Evolutionary conservation across 2,329 filamentous ascomycete genomes (phyloP).

Genomic region (Pyricularia sp.): DNA sequence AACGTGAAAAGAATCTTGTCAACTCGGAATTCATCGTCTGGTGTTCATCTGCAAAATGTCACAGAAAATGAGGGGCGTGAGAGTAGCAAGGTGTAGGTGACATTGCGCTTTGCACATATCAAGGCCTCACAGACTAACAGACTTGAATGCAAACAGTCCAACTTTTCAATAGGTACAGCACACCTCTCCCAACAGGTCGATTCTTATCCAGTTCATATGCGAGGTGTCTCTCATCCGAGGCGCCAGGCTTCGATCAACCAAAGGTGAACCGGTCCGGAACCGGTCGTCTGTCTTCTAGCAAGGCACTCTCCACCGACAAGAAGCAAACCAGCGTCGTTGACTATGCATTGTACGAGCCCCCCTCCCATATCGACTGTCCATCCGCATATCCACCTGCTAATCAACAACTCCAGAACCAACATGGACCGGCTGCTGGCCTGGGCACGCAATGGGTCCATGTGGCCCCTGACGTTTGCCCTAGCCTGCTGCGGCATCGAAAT

Average conservation of each 20-base stretch:
- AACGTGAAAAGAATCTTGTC: not conserved
- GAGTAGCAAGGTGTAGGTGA: not conserved
- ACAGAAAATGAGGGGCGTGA: not conserved
- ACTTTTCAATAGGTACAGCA: not conserved
- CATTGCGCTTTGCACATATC: not conserved
- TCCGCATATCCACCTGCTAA: not conserved
- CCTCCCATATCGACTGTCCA: not conserved
- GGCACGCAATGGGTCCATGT: constrained; percentile 46
- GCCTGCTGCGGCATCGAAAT: constrained; percentile 87
- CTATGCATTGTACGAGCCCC: not conserved
- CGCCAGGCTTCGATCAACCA: not conserved
- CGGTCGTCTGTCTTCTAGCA: not conserved
- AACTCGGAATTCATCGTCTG: not conserved
- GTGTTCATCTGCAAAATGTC: not conserved
- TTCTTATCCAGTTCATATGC: not conserved
- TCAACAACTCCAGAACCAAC: not conserved
- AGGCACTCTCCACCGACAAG: not conserved
- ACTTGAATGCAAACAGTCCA: not conserved
- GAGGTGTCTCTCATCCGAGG: not conserved
- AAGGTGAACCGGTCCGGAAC: not conserved
- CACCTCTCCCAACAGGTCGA: not conserved
- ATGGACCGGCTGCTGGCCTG: not conserved
- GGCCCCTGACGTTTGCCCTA: constrained; percentile 83
- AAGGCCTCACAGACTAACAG: not conserved
- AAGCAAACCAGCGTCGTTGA: not conserved